phyloP scores from a whole-genome alignment of 257 asterid species.

The Perilla frutescens region DNA sequence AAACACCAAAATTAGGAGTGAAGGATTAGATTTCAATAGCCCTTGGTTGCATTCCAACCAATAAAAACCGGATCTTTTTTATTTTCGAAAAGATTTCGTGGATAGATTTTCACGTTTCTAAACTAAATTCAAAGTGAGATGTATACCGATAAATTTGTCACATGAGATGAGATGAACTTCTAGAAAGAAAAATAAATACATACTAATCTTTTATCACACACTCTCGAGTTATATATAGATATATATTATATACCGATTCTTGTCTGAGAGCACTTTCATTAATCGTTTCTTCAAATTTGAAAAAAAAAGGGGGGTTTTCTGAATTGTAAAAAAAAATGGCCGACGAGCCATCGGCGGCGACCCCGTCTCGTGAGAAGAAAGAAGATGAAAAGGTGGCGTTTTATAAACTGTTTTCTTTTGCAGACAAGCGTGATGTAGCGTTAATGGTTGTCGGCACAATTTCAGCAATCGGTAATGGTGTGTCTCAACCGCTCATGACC shows the following conservation, averaged over 20 bases:
- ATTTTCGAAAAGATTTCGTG: neutral
- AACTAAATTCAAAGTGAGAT: neutral
- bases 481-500: constrained; percentile 79
- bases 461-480: constrained; percentile 59
- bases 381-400: constrained; percentile 50
- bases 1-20: constrained; percentile 11
- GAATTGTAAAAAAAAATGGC: neutral
- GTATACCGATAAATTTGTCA: no score
- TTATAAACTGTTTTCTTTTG: constrained; percentile 61
- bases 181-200: neutral
- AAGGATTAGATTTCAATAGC: neutral
- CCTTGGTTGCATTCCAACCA: neutral
- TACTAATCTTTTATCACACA: neutral
- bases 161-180: neutral
- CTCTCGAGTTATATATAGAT: no score
- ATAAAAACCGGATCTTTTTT: constrained; percentile 12
- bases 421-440: constrained; percentile 55
- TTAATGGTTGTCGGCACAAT: constrained; percentile 60
- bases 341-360: neutral
- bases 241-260: neutral
- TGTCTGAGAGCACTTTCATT: neutral
- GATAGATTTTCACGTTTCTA: neutral
- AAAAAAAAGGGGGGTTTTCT: neutral
- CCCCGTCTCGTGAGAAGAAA: constrained; percentile 19
- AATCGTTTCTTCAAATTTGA: neutral